Evolutionary conservation across 163 green algal species (phyloP).

Genomic region (Chloromonas sp.): DNA sequence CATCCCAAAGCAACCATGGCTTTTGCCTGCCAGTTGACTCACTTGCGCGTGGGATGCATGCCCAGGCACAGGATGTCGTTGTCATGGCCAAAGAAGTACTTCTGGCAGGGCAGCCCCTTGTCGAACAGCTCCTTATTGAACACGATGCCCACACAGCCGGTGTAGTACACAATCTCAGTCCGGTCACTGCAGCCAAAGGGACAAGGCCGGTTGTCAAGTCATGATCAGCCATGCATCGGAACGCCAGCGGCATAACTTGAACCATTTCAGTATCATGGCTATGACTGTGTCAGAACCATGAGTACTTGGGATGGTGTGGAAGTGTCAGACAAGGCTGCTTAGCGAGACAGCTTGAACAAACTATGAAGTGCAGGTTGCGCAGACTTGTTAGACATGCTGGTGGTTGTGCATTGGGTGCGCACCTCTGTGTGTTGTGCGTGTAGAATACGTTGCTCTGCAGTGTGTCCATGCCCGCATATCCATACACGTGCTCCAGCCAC

Average conservation of each 20-base stretch:
- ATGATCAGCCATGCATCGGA: too few species aligned
- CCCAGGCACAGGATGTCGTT: slow-evolving; percentile 53
- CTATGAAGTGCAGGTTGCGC: too few species aligned
- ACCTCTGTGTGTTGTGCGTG: slow-evolving; percentile 44
- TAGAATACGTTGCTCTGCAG: slow-evolving; percentile 49
- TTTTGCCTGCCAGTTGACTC: not conserved
- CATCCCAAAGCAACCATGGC: too few species aligned
- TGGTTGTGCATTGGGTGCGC: not conserved
- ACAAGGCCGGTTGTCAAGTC: too few species aligned
- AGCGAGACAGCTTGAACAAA: too few species aligned
- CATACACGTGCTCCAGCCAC: slow-evolving; percentile 60
- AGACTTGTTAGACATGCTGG: too few species aligned
- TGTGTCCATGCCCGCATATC: slow-evolving; percentile 51
- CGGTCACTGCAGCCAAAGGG: not conserved
- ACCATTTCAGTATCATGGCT: too few species aligned
- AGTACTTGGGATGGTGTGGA: too few species aligned
- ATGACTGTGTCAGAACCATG: too few species aligned
- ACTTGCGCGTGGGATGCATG: slow-evolving; percentile 41
- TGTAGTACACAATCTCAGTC: slow-evolving; percentile 51
- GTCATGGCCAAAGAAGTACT: slow-evolving; percentile 56
- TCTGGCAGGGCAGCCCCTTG: slow-evolving; percentile 29
- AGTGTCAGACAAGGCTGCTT: too few species aligned
- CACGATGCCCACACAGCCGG: slow-evolving; percentile 39
- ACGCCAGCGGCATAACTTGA: too few species aligned
- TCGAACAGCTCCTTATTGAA: slow-evolving; percentile 40